Conservation (phyloP, 2,329 filamentous ascomycete species). For the Aureobasidium sp. region DNA sequence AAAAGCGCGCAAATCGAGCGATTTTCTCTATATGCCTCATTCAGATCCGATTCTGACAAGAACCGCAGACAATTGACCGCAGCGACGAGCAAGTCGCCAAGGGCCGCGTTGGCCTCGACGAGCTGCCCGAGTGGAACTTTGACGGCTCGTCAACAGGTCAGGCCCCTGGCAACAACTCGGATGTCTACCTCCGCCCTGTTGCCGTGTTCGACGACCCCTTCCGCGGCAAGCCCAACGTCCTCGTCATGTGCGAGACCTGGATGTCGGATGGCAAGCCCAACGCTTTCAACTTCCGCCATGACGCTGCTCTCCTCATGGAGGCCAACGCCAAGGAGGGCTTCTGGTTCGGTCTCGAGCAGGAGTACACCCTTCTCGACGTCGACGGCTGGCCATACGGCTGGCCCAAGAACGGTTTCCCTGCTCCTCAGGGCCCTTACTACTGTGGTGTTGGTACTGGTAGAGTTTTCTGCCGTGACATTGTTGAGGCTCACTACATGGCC, state of each 20-base stretch:
- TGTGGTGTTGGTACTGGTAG: slow-evolving; percentile 96
- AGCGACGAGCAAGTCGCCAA: slow-evolving; percentile 40
- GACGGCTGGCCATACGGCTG: slow-evolving; percentile 88
- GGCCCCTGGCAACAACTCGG: slow-evolving; percentile 90
- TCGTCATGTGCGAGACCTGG: slow-evolving; percentile 93
- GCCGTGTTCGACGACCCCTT: slow-evolving; percentile 90
- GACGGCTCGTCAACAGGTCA: slow-evolving; percentile 88
- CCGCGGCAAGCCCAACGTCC: slow-evolving; percentile 81
- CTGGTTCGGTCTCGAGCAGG: slow-evolving; percentile 98
- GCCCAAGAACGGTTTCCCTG: slow-evolving; percentile 81
- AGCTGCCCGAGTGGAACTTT: slow-evolving; percentile 74
- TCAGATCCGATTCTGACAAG: background rate
- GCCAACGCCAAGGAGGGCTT: slow-evolving; percentile 73
- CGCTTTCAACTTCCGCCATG: slow-evolving; percentile 97
- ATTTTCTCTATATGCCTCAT: slow-evolving; percentile 6
- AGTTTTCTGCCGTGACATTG: slow-evolving; percentile 96
- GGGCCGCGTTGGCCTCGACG: slow-evolving; percentile 38
- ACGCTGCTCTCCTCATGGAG: slow-evolving; percentile 84
- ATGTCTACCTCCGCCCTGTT: slow-evolving; percentile 90
- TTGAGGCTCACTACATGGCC: slow-evolving; percentile 88
- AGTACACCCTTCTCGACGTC: slow-evolving; percentile 88
- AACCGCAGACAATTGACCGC: slow-evolving; percentile 54
- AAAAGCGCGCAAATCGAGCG: slow-evolving; percentile 9
- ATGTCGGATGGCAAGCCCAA: slow-evolving; percentile 90
- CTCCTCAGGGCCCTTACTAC: slow-evolving; percentile 92